Conservation (phyloP, 192 early-diverging fungal genomes). For the Chytriomyces sp. region DNA sequence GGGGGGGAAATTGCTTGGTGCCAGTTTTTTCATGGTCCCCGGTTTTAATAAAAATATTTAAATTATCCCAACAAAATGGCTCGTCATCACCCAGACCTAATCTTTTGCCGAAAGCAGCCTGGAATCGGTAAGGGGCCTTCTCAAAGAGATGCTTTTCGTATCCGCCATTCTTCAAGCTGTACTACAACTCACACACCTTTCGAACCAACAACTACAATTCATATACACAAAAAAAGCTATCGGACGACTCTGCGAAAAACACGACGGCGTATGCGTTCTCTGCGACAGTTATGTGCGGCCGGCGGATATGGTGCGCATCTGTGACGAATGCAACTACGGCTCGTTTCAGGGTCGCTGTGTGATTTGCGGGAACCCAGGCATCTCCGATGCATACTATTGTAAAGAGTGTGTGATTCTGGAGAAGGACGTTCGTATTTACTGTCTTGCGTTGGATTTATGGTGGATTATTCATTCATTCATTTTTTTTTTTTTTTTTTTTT, state of each 20-base stretch:
- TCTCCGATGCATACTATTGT: conserved; percentile 96
- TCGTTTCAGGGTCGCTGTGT: conserved; percentile 88
- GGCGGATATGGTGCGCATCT: conserved; percentile 86
- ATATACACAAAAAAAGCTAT: conserved; percentile 57
- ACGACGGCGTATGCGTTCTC: conserved; percentile 93
- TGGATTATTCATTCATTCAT: background rate
- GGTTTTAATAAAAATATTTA: too few species aligned
- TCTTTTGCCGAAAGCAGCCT: conserved; percentile 93
- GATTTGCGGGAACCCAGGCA: conserved; percentile 84
- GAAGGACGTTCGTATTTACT: conserved; percentile 72
- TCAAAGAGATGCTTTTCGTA: background rate
- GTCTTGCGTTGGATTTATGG: background rate
- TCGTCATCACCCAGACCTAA: conserved; percentile 74
- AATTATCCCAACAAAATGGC: conserved; percentile 35
- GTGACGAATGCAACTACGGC: conserved; percentile 97
- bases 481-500: conserved; percentile 6
- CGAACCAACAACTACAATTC: background rate
- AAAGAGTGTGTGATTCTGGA: conserved; percentile 87
- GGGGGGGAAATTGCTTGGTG: too few species aligned
- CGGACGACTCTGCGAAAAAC: conserved; percentile 82
- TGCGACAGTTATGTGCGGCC: conserved; percentile 95
- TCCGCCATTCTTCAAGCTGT: background rate
- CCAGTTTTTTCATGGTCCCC: too few species aligned
- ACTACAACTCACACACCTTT: conserved; percentile 7
- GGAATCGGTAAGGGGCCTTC: conserved; percentile 69